A percentile compares a stretch with the other conserved stretches of the same genome.
Conservation (phyloP, 148 eudicot genomes). For the Nyssa sinensis region DNA sequence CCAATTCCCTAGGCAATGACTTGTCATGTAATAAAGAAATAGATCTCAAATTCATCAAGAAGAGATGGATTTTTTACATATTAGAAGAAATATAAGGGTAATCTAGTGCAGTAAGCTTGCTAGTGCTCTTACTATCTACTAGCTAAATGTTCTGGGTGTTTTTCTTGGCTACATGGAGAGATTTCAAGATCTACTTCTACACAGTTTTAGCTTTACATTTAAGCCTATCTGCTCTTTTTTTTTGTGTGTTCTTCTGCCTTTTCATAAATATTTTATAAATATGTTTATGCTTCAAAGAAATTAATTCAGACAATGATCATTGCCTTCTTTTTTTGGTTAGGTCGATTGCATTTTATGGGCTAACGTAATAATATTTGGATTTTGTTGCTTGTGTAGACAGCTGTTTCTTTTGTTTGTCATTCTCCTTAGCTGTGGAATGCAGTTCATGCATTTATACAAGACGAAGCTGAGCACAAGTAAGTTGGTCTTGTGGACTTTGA, state of each 20-base stretch:
- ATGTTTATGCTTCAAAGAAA: neutral
- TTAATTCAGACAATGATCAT: neutral
- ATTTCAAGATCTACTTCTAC: neutral
- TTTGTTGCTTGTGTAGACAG: slow-evolving; percentile 76
- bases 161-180: neutral
- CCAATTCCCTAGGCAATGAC: too few species aligned
- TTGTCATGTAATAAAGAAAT: too few species aligned
- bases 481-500: slow-evolving; percentile 20
- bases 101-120: neutral
- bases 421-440: slow-evolving; percentile 98
- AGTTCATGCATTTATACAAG: slow-evolving; percentile 95
- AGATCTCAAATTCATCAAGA: too few species aligned
- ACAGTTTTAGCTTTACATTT: neutral
- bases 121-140: neutral
- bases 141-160: neutral
- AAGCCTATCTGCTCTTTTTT: too few species aligned
- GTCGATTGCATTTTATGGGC: slow-evolving; percentile 10
- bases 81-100: neutral
- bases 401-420: slow-evolving; percentile 95
- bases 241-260: neutral
- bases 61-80: too few species aligned
- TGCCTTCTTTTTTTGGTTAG: neutral
- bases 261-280: neutral
- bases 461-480: slow-evolving; percentile 99
- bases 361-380: slow-evolving; percentile 33